These are phyloP conservation scores for Camelina neglecta DNA, from an alignment of 345 rosid species.

Conservation along the genomic window DNA sequence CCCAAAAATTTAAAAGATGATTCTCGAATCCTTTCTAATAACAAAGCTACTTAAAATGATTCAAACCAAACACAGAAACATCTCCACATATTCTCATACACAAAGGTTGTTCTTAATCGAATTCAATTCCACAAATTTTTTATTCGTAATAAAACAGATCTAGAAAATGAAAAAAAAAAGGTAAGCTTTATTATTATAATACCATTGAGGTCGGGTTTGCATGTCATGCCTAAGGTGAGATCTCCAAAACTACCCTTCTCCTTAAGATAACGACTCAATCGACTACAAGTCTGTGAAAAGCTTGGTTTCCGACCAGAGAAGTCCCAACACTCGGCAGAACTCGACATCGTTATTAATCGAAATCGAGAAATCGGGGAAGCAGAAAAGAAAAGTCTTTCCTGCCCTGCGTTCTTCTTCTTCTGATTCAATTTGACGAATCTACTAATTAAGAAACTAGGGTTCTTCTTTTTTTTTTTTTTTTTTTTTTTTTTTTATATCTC, in stretches of 20 bases:
- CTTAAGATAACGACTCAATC: slow-evolving; percentile 79
- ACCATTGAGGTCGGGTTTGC: slow-evolving; percentile 56
- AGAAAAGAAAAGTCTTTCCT: not conserved
- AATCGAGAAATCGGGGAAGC: not conserved
- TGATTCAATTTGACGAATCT: not conserved
- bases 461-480: not conserved
- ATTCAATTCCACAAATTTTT: slow-evolving; percentile 9
- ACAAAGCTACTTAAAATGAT: not conserved
- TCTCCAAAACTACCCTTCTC: slow-evolving; percentile 74
- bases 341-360: slow-evolving; percentile 52
- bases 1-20: not conserved
- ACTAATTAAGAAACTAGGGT: slow-evolving; percentile 14
- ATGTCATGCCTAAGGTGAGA: slow-evolving; percentile 67
- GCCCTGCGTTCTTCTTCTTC: not conserved
- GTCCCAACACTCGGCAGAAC: slow-evolving; percentile 54
- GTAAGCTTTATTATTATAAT: too few relatives aligned
- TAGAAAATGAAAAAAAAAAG: not conserved
- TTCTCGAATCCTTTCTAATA: not conserved
- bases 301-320: slow-evolving; percentile 50
- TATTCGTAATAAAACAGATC: slow-evolving; percentile 4
- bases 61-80: slow-evolving; percentile 1
- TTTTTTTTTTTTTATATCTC: not conserved
- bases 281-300: slow-evolving; percentile 67
- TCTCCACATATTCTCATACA: not conserved
- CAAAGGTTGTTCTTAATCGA: not conserved